Conservation (phyloP, 2,329 filamentous ascomycete genomes). For the Fonsecaea pugnacius region DNA sequence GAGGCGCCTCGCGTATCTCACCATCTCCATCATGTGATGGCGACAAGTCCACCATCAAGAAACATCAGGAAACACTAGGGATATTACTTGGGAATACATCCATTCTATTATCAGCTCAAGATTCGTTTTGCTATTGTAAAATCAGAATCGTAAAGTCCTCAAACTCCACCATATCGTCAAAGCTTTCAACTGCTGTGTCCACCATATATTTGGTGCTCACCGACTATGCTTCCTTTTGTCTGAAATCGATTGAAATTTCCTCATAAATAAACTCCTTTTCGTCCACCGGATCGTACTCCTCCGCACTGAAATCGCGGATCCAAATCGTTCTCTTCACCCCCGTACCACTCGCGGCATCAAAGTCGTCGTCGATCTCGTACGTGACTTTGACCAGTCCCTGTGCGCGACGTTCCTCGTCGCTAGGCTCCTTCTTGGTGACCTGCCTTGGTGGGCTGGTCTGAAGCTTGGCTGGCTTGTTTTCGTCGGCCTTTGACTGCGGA, state of each 20-base stretch:
- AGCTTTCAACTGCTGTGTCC: background rate
- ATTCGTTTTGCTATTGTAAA: background rate
- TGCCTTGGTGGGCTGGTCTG: background rate
- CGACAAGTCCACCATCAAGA: background rate
- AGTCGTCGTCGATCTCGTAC: constrained; percentile 32
- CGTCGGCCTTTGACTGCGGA: background rate
- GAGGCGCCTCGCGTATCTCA: background rate
- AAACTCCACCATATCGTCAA: background rate
- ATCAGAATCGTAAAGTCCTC: background rate
- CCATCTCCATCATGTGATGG: background rate
- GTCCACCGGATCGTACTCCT: constrained; percentile 15
- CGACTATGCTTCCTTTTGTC: background rate
- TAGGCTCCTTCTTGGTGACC: constrained; percentile 10
- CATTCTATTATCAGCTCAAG: background rate
- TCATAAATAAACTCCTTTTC: background rate
- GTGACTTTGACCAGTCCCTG: constrained; percentile 22
- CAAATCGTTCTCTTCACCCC: constrained; percentile 12
- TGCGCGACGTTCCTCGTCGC: constrained; percentile 7
- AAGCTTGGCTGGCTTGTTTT: constrained; percentile 7
- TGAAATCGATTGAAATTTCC: background rate
- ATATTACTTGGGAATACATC: background rate
- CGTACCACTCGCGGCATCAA: constrained; percentile 19
- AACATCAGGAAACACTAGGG: background rate
- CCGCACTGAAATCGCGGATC: constrained; percentile 24
- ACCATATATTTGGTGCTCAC: background rate